These are phyloP conservation scores for Ammopiptanthus mongolicus DNA, from an alignment of 306 rosid species.

Conservation along the genomic window DNA sequence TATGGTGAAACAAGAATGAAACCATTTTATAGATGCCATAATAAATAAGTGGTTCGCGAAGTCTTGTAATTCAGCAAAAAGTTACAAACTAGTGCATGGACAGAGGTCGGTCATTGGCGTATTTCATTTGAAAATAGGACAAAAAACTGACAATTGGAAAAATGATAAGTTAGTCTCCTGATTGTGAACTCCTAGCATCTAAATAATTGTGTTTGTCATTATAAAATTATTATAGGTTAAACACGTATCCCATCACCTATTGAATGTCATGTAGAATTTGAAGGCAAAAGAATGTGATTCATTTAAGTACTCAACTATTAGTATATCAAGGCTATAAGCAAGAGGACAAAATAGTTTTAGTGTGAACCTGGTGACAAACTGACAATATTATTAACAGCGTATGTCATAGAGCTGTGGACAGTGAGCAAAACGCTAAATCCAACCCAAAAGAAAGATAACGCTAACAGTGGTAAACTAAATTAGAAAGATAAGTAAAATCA, in stretches of 20 bases:
- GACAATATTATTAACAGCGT: too few species aligned
- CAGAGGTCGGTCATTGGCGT: not conserved
- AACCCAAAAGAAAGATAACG: too few species aligned
- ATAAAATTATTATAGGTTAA: not conserved
- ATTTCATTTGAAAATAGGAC: conserved; percentile 2
- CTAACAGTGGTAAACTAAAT: too few species aligned
- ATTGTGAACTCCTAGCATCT: not conserved
- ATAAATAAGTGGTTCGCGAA: not conserved
- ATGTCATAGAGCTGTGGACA: too few species aligned
- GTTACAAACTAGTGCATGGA: too few species aligned
- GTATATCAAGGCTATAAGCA: not conserved
- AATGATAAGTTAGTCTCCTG: not conserved
- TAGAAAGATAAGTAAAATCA: too few species aligned
- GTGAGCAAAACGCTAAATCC: too few species aligned
- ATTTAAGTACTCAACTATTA: not conserved
- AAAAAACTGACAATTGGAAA: not conserved
- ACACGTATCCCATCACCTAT: not conserved
- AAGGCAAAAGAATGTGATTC: conserved; percentile 7
- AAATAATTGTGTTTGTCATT: not conserved
- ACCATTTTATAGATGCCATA: not conserved
- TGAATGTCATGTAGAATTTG: conserved; percentile 1
- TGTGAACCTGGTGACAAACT: too few species aligned
- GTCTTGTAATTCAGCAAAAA: not conserved
- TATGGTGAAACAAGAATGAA: conserved; percentile 10
- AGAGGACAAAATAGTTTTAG: too few species aligned